Conservation (phyloP, 306 rosid species). For the Cajanus cajan region DNA sequence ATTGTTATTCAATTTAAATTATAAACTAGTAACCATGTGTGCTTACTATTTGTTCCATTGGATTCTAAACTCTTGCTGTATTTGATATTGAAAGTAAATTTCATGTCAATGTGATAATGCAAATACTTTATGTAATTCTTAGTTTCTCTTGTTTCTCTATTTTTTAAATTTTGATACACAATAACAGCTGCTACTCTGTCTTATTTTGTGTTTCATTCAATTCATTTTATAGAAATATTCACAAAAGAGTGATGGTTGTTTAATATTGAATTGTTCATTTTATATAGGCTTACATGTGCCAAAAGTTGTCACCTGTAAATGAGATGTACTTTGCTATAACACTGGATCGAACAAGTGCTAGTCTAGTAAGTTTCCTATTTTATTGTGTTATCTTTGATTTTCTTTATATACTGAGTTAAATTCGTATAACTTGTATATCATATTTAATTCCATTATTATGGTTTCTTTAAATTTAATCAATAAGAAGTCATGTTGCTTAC, state of each 20-base stretch:
- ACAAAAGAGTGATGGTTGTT: constrained; percentile 1
- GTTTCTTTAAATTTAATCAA: background rate
- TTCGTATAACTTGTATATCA: no score
- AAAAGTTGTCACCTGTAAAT: constrained; percentile 84
- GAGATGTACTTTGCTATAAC: constrained; percentile 99
- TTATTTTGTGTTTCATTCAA: constrained; percentile 7
- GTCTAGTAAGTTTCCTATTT: constrained; percentile 75
- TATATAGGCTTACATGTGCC: constrained; percentile 78
- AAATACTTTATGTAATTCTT: no score
- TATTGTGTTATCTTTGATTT: background rate
- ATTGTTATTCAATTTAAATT: constrained; percentile 3
- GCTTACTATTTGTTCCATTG: background rate
- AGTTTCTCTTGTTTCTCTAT: no score
- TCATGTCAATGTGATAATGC: background rate
- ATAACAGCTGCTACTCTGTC: background rate
- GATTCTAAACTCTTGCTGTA: background rate
- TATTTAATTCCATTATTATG: no score
- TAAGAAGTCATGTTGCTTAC: constrained; percentile 6
- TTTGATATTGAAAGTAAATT: constrained; percentile 17
- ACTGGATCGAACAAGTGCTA: constrained; percentile 86
- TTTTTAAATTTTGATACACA: background rate
- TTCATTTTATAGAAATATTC: background rate
- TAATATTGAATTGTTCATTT: constrained; percentile 27
- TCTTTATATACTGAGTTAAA: no score
- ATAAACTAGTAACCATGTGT: background rate